Evolutionary conservation across 1,284 basidiomycete genomes (phyloP).

Genomic region (Trametes pubescens): DNA sequence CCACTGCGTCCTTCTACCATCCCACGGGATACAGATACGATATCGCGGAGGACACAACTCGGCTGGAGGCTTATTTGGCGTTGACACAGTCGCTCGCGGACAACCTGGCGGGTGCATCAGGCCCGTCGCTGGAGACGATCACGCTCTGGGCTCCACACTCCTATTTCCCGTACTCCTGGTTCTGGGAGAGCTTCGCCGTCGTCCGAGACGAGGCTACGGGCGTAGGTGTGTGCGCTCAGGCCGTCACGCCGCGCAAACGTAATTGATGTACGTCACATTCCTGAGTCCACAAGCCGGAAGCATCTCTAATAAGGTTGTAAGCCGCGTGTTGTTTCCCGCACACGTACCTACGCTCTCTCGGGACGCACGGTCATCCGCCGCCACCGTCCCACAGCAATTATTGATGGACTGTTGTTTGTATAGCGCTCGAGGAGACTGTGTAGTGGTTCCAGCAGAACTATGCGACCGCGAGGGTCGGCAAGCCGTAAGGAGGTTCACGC

Average conservation of each 20-base stretch:
- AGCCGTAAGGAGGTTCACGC: conserved; percentile 19
- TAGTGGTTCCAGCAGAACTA: conserved; percentile 42
- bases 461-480: conserved; percentile 37
- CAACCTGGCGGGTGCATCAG: background rate
- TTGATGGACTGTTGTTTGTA: conserved; percentile 7
- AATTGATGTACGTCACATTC: no score
- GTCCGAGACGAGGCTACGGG: background rate
- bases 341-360: no score
- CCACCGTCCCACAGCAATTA: no score
- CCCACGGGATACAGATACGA: no score
- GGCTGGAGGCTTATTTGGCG: no score
- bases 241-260: no score
- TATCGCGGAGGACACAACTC: background rate
- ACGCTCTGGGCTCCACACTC: background rate
- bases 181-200: background rate
- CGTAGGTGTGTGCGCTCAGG: no score
- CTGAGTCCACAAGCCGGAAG: no score
- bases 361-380: no score
- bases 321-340: no score
- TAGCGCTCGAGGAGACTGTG: conserved; percentile 40
- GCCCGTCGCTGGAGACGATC: background rate
- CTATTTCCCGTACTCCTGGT: background rate
- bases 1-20: no score
- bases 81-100: background rate
- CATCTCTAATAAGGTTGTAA: no score